Percentiles rank a stretch among this genome's conserved stretches.
Conservation (phyloP, 2,329 filamentous ascomycete species). For the Diaporthe ampelina region DNA sequence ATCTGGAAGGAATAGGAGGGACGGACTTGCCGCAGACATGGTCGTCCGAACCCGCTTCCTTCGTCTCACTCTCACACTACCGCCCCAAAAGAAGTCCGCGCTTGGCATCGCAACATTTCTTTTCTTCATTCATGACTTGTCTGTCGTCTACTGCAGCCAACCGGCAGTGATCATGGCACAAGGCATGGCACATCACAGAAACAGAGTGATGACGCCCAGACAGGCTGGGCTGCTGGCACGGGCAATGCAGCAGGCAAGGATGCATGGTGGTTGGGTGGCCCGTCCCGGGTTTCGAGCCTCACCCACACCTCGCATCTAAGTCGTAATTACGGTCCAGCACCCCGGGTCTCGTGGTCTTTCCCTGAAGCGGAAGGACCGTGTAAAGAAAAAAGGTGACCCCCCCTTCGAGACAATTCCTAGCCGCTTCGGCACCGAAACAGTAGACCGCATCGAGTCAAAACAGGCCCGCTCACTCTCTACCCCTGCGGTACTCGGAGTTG, state of each 20-base stretch:
- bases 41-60: constrained; percentile 8
- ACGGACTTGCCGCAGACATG: not conserved
- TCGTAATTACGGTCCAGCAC: constrained; percentile 5
- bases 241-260: not conserved
- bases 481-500: constrained; percentile 1
- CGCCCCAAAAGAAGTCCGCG: not conserved
- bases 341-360: constrained; percentile 11
- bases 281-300: constrained; percentile 2
- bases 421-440: constrained; percentile 17
- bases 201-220: constrained; percentile 22
- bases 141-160: not conserved
- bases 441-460: too few relatives aligned
- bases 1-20: too few relatives aligned
- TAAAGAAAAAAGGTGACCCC: not conserved
- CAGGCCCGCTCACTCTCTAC: too few relatives aligned
- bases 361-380: constrained; percentile 3
- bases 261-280: not conserved
- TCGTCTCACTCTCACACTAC: not conserved
- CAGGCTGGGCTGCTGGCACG: not conserved
- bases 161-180: not conserved
- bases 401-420: not conserved
- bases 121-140: too few relatives aligned
- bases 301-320: constrained; percentile 19
- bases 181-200: not conserved
- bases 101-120: not conserved